Conservation (phyloP, 1,284 basidiomycete genomes). For the Vanrija pseudolonga region DNA sequence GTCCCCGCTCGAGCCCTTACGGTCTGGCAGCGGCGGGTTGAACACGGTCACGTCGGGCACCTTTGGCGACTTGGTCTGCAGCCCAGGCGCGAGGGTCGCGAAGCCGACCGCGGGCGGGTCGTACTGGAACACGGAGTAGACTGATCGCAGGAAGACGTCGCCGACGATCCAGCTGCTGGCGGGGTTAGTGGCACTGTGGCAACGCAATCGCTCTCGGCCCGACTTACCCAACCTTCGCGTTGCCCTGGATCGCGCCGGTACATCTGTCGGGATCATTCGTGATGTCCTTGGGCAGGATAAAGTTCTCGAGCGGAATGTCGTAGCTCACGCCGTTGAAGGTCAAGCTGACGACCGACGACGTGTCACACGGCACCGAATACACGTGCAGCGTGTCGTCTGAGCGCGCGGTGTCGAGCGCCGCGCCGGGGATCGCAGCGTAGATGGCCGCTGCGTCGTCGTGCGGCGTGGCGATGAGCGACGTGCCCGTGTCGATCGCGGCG, state of each 20-base stretch:
- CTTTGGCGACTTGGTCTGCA: no score
- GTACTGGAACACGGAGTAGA: neutral
- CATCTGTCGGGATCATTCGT: no score
- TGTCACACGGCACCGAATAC: neutral
- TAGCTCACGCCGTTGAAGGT: neutral
- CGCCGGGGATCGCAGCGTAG: constrained; percentile 21
- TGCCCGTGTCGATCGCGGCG: constrained; percentile 25
- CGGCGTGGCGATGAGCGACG: constrained; percentile 25
- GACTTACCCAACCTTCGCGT: no score
- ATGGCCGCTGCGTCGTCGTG: constrained; percentile 12
- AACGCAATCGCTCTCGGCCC: no score
- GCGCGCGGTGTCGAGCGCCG: neutral
- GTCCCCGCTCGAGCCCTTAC: no score
- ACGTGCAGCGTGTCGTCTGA: neutral
- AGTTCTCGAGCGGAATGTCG: neutral
- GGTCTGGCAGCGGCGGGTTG: no score
- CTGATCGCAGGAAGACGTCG: neutral
- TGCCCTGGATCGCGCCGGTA: no score
- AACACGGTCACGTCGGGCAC: no score
- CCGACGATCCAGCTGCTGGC: neutral
- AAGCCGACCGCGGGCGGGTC: neutral
- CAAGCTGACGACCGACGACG: neutral
- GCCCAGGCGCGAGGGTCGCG: neutral
- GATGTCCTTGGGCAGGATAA: no score
- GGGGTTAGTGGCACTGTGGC: no score